These are phyloP conservation scores for Pharnaceum exiguum DNA, from an alignment of 148 eudicot genomes.

Conservation along the genomic window DNA sequence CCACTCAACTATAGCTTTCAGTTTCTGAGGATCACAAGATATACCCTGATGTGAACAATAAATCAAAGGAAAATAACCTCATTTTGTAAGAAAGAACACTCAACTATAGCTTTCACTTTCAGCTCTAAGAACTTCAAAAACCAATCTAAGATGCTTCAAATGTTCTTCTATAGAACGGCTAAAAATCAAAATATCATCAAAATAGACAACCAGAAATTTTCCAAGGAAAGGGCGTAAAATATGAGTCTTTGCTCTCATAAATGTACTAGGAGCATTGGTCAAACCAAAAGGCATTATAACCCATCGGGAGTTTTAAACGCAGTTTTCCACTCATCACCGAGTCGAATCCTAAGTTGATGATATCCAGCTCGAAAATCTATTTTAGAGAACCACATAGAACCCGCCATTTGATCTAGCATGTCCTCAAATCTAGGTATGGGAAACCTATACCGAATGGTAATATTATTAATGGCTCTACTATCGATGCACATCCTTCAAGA, in stretches of 20 bases:
- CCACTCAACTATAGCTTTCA: background rate
- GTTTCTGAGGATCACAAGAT: background rate
- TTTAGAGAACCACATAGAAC: conserved; percentile 3
- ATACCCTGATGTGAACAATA: background rate
- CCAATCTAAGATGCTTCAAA: background rate
- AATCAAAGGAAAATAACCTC: background rate
- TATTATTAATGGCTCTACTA: conserved; percentile 2
- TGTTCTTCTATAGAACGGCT: background rate
- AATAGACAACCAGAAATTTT: background rate
- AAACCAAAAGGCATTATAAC: conserved; percentile 3
- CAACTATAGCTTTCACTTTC: background rate
- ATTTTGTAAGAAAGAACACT: background rate
- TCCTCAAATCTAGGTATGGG: background rate
- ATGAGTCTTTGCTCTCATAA: background rate
- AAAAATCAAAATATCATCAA: background rate
- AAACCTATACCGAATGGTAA: background rate
- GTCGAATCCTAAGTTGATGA: background rate
- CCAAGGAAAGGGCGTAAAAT: background rate
- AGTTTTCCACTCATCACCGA: conserved; percentile 1
- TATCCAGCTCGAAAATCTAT: background rate
- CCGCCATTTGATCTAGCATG: background rate
- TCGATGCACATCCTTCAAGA: conserved; percentile 6
- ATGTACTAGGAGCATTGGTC: conserved; percentile 1
- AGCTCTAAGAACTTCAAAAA: background rate
- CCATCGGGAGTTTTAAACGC: background rate